A percentile compares a stretch with the other conserved stretches of the same genome.
These are phyloP conservation scores for Salisapilia sapeloensis DNA, from an alignment of 352 stramenopile genomes.

Conservation along the genomic window DNA sequence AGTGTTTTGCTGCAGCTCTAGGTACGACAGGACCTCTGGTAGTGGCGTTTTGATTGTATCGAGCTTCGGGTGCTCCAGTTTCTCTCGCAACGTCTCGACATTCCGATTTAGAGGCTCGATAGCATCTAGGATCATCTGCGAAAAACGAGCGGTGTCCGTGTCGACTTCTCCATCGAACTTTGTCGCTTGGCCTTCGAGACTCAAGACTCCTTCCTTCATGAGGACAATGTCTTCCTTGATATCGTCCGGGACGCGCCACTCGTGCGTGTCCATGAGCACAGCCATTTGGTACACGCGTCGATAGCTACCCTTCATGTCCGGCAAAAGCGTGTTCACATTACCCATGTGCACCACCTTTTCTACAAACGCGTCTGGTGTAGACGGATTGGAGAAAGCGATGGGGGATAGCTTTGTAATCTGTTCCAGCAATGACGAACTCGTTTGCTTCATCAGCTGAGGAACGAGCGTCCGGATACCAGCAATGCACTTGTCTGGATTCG, in stretches of 20 bases:
- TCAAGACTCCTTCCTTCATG: slow-evolving; percentile 85
- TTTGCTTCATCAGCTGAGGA: slow-evolving; percentile 83
- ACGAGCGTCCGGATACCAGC: slow-evolving; percentile 63
- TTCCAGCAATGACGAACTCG: slow-evolving; percentile 59
- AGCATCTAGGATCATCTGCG: slow-evolving; percentile 80
- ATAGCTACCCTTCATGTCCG: slow-evolving; percentile 52
- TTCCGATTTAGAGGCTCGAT: slow-evolving; percentile 59
- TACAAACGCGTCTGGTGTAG: slow-evolving; percentile 61
- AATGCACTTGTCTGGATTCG: slow-evolving; percentile 80
- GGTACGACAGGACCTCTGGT: slow-evolving; percentile 50
- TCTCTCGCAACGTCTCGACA: slow-evolving; percentile 54
- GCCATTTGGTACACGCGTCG: slow-evolving; percentile 76
- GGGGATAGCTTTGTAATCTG: slow-evolving; percentile 75
- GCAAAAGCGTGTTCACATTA: slow-evolving; percentile 35
- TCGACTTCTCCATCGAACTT: slow-evolving; percentile 84
- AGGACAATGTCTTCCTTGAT: slow-evolving; percentile 88
- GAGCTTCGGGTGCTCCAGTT: slow-evolving; percentile 68
- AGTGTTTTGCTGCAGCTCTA: slow-evolving; percentile 49
- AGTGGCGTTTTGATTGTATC: slow-evolving; percentile 60
- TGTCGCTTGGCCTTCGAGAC: slow-evolving; percentile 78
- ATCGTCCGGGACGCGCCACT: slow-evolving; percentile 83
- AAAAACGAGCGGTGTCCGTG: slow-evolving; percentile 84
- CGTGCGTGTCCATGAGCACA: slow-evolving; percentile 83
- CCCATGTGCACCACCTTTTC: slow-evolving; percentile 82
- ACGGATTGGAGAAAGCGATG: slow-evolving; percentile 51